Base-by-base conservation (phyloP, 192 early-diverging fungal species). In the Coemansia sp. region DNA sequence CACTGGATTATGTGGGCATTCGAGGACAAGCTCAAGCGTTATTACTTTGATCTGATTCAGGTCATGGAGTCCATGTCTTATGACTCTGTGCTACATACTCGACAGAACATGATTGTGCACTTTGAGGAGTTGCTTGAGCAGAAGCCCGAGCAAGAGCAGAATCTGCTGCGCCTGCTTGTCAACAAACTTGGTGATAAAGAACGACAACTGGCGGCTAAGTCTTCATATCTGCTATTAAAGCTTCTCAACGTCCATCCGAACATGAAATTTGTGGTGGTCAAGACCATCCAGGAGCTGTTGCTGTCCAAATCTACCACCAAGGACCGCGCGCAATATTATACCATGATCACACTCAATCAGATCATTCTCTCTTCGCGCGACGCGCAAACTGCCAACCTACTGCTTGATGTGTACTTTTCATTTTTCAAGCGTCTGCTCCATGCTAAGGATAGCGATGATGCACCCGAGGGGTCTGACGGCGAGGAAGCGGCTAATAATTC, bases 111-210 rank as follows among this genome's bases (percentile, higher is more conserved):
- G 81, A 73, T 97, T 5, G 79, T 71, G 9, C 87, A 86, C 76
- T 87, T 96, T 59, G 81, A 83, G 59, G 89, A 90, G 61, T 82
- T 99, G 28, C 79, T 98, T 57, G 73, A 77, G 38, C 71, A 87
- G 9, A 97, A 96, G 74, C 94, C 97, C 22, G 97, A 99, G 77
- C 93, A 97, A 74, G 97, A 99, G 76, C 90, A 94, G 52, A 97
- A 97, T 66, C 82, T 99, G 53, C 84, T 99, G 54, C 85, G 89
- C 41, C 69, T 99, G 32, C 86, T 99, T 25, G 87, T 95, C 51
- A 96, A 96, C 87, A 99, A 97, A 74, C 76, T 99, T 38, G 97
- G 97, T 66, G 97, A 98, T 76, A 81, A 83, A 22, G 93, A 94
- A 60, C 86, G 87, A 56, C 92, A 93, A 74, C 82, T 95, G 19